Base-by-base conservation (phyloP, 352 stramenopile genomes). In the Globisporangium rhizosaccharum region DNA sequence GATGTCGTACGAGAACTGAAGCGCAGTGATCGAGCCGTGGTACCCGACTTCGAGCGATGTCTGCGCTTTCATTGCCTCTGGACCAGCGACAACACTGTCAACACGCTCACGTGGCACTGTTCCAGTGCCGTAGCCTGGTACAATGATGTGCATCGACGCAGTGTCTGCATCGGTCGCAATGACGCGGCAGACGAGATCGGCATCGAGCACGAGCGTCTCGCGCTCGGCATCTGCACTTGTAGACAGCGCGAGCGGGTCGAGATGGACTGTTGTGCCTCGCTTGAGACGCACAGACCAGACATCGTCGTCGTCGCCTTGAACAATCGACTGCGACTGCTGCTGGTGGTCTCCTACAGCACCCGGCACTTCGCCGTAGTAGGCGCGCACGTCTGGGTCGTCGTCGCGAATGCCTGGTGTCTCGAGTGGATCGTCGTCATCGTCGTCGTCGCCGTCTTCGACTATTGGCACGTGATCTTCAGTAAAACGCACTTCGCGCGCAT, bases 181-280 rank as follows among this genome's bases (percentile, higher is more conserved):
- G n/a, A 56, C 51, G 3, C 51, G 51, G n/a, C 45, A 56, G 1
- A 28, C n/a, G 37, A n/a, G 17, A 5, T 56, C 51, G 36, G 37
- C 6, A 14, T n/a, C 3, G 17, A 56, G 20, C 20, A 36, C 51
- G 30, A 56, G 37, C 36, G 51, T 23, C 30, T 56, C 51, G 9
- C 8, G 33, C 36, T 56, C 10, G 9, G 33, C 7, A 39, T 9
- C 33, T 39, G 33, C 33, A 7, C 33, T n/a, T 20, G 11, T 17
- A 18, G 8, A 14, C 26, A 10, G 14, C 23, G 15, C 15, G 48
- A 53, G 17, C 8, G 26, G 2, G 17, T 23, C 48, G 26, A 53
- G 17, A 10, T 18, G 25, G 14, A 53, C 15, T 25, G 48, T 53
- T 20, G 48, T 25, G 10, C 48, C 48, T 11, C 15, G 18, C 15